Conservation (phyloP, 306 rosid species). For the barrel medic (Medicago truncatula) region DNA sequence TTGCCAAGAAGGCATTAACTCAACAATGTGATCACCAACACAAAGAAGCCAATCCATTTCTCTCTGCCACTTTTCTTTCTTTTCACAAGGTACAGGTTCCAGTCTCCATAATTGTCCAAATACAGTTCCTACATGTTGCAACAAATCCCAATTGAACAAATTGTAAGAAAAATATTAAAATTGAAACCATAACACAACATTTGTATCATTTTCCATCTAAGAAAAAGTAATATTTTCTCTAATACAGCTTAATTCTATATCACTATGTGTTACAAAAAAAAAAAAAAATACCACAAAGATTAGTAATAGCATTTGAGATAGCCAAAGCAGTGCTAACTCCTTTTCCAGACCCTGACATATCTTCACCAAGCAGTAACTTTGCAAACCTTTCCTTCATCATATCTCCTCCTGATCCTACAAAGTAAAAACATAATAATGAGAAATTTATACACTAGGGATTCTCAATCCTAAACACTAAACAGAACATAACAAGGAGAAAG, state of each 20-base stretch:
- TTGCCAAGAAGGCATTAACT: conserved; percentile 83
- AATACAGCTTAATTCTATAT: too few relatives aligned
- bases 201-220: conserved; percentile 13
- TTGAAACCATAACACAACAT: conserved; percentile 1
- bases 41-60: conserved; percentile 92
- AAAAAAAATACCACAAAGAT: conserved; percentile 74
- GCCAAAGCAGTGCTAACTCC: conserved; percentile 94
- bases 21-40: conserved; percentile 87
- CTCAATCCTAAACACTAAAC: too few relatives aligned
- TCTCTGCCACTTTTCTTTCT: conserved; percentile 80
- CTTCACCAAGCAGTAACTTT: conserved; percentile 90
- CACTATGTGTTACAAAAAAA: neutral
- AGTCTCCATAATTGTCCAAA: conserved; percentile 95
- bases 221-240: neutral
- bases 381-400: conserved; percentile 91
- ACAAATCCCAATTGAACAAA: conserved; percentile 1
- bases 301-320: conserved; percentile 88
- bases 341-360: conserved; percentile 95
- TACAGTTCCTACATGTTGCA: conserved; percentile 65
- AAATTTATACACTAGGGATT: too few relatives aligned
- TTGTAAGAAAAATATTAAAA: neutral
- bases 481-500: conserved; percentile 1
- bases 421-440: too few relatives aligned
- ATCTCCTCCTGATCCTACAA: conserved; percentile 64
- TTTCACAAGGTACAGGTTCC: conserved; percentile 71